Conservation (phyloP, 495 filamentous ascomycete species). For the Lineolata rhizophorae region DNA sequence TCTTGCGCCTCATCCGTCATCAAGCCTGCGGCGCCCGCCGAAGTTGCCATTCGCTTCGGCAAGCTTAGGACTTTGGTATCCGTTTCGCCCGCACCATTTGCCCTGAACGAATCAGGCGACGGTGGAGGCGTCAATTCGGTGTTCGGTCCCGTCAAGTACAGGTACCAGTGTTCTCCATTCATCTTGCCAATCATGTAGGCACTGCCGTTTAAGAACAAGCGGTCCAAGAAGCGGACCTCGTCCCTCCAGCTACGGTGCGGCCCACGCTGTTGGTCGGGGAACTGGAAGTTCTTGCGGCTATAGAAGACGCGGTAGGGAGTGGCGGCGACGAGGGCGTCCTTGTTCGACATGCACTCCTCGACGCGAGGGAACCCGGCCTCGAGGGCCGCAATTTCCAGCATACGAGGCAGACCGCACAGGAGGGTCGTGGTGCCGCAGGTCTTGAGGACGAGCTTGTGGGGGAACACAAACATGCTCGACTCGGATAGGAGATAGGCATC, state of each 20-base stretch:
- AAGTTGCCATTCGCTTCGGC: constrained; percentile 15
- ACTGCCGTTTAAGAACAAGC: constrained; percentile 74
- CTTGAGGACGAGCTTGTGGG: constrained; percentile 96
- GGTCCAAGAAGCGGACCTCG: constrained; percentile 79
- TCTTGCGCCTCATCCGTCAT: constrained; percentile 29
- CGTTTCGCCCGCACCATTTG: constrained; percentile 27
- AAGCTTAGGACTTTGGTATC: constrained; percentile 44
- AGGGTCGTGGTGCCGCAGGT: constrained; percentile 96
- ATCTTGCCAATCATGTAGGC: constrained; percentile 99
- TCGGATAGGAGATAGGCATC: constrained; percentile 97
- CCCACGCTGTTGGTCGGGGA: constrained; percentile 80
- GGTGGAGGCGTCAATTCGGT: constrained; percentile 63
- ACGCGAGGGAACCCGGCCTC: constrained; percentile 65
- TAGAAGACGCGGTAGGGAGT: constrained; percentile 95
- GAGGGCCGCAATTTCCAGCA: constrained; percentile 74
- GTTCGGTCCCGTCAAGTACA: constrained; percentile 82
- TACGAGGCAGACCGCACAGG: constrained; percentile 64
- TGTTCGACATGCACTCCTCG: constrained; percentile 29
- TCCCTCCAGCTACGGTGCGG: constrained; percentile 96
- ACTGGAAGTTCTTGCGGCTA: constrained; percentile 94
- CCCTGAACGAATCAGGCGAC: constrained; percentile 36
- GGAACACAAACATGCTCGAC: constrained; percentile 99
- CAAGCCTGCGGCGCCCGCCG: constrained; percentile 3
- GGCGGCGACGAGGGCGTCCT: constrained; percentile 47
- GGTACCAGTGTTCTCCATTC: constrained; percentile 99